Base-by-base conservation (phyloP, 306 rosid species). In the Dryas drummondii region DNA sequence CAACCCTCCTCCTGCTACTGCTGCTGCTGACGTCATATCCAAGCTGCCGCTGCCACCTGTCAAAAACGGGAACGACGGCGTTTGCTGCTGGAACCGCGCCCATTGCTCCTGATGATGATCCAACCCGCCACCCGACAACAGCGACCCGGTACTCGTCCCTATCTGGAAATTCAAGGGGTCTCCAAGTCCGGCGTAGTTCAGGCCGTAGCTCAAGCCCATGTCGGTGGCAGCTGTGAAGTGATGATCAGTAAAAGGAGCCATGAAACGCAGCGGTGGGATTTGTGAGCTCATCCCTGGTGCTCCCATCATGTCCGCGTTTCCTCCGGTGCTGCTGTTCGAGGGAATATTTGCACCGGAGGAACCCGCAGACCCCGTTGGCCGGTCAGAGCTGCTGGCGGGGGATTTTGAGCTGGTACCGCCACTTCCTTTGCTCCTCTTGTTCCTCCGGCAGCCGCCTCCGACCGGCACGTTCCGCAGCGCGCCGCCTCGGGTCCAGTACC, bases 401-500 rank as follows among this genome's bases (percentile, higher is more conserved):
- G 98, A 93, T 67, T 86, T 90, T 0, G 94, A 86, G 59, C 83
- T 54, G 51, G 79, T 71, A 26, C 84, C 71, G 52, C 82, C 71
- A 22, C 78, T 57, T n/a, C 86, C 87, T 78, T 88, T 89, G 82
- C 84, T 87, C 19, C 90, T 85, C 70, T 86, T 91, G 89, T 91
- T 94, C 69, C 98, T 82, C 52, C 98, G 77, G 78, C 94, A 94
- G 57, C 98, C 97, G 0, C 98, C 98, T 0, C 97, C 98, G 0
- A 94, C 98, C 0, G 98, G 97, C 3, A 94, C 98, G 7, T 74
- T 94, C 12, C 98, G 51, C 14, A 88, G 79, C 6, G 97, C 87
- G 0, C 98, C 98, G 0, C 97, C 97, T 14, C 93, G 60, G 0
- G 98, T 94, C 98, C 98, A 94, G 82, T 94, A 94, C 82, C 98